Evolutionary conservation across 1,139 yeast species (phyloP), one percentile per base, ranked within the genome.

Genomic region (Geotrichum cucujoidarum): DNA sequence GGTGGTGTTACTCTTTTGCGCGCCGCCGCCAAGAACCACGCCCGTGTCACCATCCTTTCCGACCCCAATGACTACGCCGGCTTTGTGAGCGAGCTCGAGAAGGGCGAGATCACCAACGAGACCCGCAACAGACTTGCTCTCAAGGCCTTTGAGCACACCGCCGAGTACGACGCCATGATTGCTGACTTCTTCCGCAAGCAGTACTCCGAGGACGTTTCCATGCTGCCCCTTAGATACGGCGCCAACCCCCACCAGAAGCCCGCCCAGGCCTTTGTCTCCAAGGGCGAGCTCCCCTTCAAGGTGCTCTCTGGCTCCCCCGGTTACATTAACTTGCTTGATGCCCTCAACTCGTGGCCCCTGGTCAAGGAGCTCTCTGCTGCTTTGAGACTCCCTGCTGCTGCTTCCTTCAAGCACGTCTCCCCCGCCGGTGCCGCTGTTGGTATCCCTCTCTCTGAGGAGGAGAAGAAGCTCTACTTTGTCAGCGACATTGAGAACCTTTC

Each of bases 391-490:
- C 98, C 98, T 48, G 98, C 98, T 48, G 98, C 98, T 61, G 97
- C 98, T 53, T 88, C 96, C 34, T 92, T 92, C 76, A 92, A 92
- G 77, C 98, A 92, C 70, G 97, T 92, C 54, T 88, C 97, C 27
- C 98, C 98, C 56, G 98, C 98, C 30, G 98, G 98, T 71, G 95
- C 83, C 45, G 98, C 98, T 45, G 96, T 92, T 52, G 98, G 97
- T 59, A 73, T 89, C 59, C 97, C 98, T 57, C 76, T 92, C 61
- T 66, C 84, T 45, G 97, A 90, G 50, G 75, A 82, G 54, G 98
- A 92, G 74, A 90, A 90, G 80, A 86, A 90, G 71, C 80, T 92
- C 55, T 92, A 92, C 76, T 92, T 92, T 68, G 98, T 92, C 56
- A 81, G 81, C 61, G 97, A 88, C 68, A 88, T 92, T 64, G 95